Evolutionary conservation across 768 basidiomycete species (phyloP).

Genomic region (Postia placenta): DNA sequence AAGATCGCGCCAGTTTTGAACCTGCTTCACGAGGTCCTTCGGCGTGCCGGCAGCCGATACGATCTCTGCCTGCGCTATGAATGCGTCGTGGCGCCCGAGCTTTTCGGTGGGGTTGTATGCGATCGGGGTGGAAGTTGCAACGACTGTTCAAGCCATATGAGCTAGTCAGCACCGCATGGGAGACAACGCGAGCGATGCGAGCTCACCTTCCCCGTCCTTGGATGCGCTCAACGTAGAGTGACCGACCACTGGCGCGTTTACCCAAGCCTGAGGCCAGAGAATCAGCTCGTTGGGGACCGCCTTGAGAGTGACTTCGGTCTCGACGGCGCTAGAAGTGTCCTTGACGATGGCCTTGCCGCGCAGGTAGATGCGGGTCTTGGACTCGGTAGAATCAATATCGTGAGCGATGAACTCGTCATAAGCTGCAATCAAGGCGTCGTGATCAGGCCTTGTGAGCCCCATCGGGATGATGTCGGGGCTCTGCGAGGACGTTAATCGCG

Average conservation of each 20-base stretch:
- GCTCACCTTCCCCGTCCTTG: background rate
- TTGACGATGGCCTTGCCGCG: background rate
- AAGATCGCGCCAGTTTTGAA: background rate
- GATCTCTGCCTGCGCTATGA: too few species aligned
- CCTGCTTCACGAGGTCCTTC: background rate
- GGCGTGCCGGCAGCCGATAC: background rate
- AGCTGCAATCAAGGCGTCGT: background rate
- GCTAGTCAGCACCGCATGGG: too few species aligned
- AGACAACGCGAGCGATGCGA: too few species aligned
- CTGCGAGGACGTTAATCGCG: background rate
- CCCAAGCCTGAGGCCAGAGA: too few species aligned
- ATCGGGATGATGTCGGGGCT: background rate
- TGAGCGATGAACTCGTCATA: background rate
- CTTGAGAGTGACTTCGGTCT: background rate
- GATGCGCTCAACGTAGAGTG: background rate
- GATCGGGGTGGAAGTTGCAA: background rate
- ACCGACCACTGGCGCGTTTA: too few species aligned
- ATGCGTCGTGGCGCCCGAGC: background rate
- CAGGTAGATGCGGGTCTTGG: too few species aligned
- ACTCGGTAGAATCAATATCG: background rate
- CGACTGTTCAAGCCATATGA: too few species aligned
- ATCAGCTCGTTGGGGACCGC: background rate
- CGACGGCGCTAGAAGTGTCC: too few species aligned
- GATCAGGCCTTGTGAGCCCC: background rate
- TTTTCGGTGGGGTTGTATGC: background rate